Evolutionary conservation across 495 filamentous ascomycete species (phyloP), one percentile per base, ranked within the genome.

Genomic region (Aspergillus bridgeri): DNA sequence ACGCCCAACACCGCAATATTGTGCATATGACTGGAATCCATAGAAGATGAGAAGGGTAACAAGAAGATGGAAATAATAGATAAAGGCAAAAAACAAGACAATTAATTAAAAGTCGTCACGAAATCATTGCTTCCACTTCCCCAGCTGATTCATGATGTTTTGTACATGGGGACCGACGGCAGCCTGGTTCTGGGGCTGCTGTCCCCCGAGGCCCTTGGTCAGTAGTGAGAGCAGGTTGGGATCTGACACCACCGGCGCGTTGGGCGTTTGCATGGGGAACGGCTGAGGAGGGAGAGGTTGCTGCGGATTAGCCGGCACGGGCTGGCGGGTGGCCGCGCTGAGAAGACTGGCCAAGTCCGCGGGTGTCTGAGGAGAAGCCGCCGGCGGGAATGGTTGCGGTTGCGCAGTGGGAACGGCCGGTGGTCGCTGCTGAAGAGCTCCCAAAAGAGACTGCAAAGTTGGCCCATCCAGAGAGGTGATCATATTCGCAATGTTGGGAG

Each of bases 381-480:
- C 67, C 2, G 70, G 59, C 13, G 57, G 17, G 21, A 57, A 19
- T 49, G 77, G 62, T 52, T 74, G 58, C 54, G 70, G 73, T 61
- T 75, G 78, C n/a, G 66, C 57, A 23, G 70, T 62, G 33, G 75
- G 72, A n/a, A 76, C 71, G 42, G 58, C 53, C n/a, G 76, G 66
- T 49, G 76, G 79, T n/a, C 76, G 69, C 24, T 76, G 75, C 59
- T 78, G 77, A 27, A 79, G 66, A 6, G 83, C 81, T 3, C 83
- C 83, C 18, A 96, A 64, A 18, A 96, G 82, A 25, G 85, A 86
- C 63, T 91, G 87, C 3, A 96, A 75, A 7, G 85, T 82, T 15
- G 83, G 77, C 22, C 87, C 82, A 62, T 96, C 89, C 15, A 96
- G 74, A 27, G 83, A 78, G 8, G 85, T 78, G 56, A 78, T 76